Conservation (phyloP, 805 yeast genomes). For the Saturnispora zaruensis region DNA sequence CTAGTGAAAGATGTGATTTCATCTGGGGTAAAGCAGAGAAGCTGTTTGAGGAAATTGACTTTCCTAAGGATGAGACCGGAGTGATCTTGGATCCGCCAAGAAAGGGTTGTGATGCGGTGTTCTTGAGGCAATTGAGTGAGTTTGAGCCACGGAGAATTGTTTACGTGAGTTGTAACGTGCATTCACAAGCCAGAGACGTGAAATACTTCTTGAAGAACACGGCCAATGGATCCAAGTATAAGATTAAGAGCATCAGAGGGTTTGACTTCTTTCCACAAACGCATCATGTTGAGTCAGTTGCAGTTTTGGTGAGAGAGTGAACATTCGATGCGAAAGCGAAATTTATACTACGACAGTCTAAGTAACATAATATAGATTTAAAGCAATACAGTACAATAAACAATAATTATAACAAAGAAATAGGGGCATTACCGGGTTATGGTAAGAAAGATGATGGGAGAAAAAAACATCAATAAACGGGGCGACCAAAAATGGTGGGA, state of each 20-base stretch:
- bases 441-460: neutral
- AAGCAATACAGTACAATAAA: conserved; percentile 1
- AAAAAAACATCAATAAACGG: neutral
- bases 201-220: conserved; percentile 71
- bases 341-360: neutral
- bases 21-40: conserved; percentile 89
- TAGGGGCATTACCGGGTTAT: neutral
- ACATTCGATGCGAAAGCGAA: no score
- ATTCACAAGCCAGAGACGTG: conserved; percentile 92
- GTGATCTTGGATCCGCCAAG: conserved; percentile 96
- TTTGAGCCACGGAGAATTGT: conserved; percentile 81
- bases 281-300: conserved; percentile 50
- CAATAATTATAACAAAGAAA: conserved; percentile 1
- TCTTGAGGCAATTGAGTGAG: conserved; percentile 74
- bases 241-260: conserved; percentile 78
- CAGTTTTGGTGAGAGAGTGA: conserved; percentile 28
- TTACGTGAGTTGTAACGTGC: conserved; percentile 96
- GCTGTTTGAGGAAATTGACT: conserved; percentile 69
- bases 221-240: conserved; percentile 51
- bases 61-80: conserved; percentile 70
- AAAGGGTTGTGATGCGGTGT: conserved; percentile 89
- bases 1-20: conserved; percentile 59
- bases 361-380: neutral
- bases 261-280: conserved; percentile 85
- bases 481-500: neutral